Evolutionary conservation across 371 early-diverging fungal species (phyloP), one percentile per base, ranked within the genome.

Genomic region (Apophysomyces elegans): DNA sequence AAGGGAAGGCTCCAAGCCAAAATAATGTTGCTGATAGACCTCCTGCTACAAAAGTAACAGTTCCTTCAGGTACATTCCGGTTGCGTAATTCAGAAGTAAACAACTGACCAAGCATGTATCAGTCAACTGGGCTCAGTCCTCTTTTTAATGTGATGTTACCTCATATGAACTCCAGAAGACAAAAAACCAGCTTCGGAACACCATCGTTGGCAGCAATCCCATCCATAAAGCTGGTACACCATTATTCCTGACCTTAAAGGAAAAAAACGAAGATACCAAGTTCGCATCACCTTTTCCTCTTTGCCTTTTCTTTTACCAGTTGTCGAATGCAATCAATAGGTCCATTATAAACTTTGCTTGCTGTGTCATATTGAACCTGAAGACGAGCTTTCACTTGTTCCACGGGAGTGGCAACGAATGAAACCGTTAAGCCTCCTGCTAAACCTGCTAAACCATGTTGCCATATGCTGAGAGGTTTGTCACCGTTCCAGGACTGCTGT

Each of bases 341-440:
- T 0, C 97, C 95, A 2, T 71, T 74, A 69, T 94, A 96, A n/a
- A 84, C 65, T 57, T 85, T 87, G 37, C 87, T 84, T 11, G 73
- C 82, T 5, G 86, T 79, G 65, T 91, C 88, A 70, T 98, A 98
- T 71, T 98, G 98, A 41, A 95, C 90, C 70, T 98, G 97, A 58
- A 96, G 81, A 58, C 93, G 81, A 13, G 93, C 87, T 62, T 93
- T 91, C 66, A 92, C 81, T 46, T 90, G 89, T 61, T 96, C 96
- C 5, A 97, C 91, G 0, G 97, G 96, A 1, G 96, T 93, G 6
- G 98, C 97, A 0, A 96, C 88, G 78, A 96, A 90, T 0, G 93
- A 90, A 0, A 96, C 96, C 0, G 93, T 91, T 63, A 91, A 64
- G 14, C 98, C 98, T 14, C 96, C 95, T 7, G 89, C 92, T 63